These are phyloP conservation scores for Trichosanthes truncata DNA, from an alignment of 306 rosid species.

Conservation along the genomic window DNA sequence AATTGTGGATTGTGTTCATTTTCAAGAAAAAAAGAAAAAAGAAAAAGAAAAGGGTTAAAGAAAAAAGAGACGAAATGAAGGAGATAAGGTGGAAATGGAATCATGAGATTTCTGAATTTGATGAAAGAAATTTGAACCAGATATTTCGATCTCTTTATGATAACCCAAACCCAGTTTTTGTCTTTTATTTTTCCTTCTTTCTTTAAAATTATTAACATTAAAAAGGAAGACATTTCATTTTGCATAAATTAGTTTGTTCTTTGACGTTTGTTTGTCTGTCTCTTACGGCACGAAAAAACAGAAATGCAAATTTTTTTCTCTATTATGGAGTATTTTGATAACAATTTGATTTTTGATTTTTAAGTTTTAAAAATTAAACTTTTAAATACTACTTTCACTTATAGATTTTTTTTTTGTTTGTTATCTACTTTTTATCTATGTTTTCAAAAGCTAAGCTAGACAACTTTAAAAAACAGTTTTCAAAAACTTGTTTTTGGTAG, in stretches of 20 bases:
- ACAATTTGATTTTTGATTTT: too few species aligned
- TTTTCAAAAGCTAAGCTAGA: too few species aligned
- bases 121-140: constrained; percentile 22
- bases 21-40: not conserved
- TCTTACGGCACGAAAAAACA: too few species aligned
- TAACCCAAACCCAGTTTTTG: not conserved
- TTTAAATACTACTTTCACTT: too few species aligned
- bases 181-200: constrained; percentile 12
- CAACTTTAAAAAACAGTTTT: too few species aligned
- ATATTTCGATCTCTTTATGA: constrained; percentile 28
- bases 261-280: not conserved
- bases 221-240: not conserved
- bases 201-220: not conserved
- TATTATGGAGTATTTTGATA: too few species aligned
- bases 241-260: not conserved
- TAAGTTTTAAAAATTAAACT: too few species aligned
- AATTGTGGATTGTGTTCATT: constrained; percentile 14
- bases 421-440: too few species aligned
- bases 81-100: constrained; percentile 36
- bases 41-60: not conserved
- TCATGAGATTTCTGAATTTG: constrained; percentile 11
- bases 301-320: too few species aligned
- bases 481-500: too few species aligned
- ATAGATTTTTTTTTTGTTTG: too few species aligned
- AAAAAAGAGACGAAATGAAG: not conserved